Base-by-base conservation (phyloP, 441 rosid genomes). In the Adansonia rubrostipa region DNA sequence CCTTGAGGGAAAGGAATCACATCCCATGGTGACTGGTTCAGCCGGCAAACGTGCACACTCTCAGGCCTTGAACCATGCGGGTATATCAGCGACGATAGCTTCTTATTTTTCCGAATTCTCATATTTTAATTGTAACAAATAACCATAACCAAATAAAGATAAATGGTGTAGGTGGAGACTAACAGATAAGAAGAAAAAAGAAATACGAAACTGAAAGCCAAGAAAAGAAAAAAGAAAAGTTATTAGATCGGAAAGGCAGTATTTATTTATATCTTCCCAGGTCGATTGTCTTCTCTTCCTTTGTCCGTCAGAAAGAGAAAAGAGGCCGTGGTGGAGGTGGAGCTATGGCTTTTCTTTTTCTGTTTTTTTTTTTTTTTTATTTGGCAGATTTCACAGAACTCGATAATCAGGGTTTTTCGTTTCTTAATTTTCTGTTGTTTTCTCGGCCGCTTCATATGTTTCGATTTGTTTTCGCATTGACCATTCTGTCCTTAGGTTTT, bases 21-120 rank as follows among this genome's bases (percentile, higher is more conserved):
- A 92, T 95, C 99, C 99, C 99, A 93, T 10, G 98, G 96, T 40
- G 99, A 93, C 90, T 93, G 97, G 92, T 93, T 95, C 13, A 95
- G 90, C 81, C 83, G 91, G 85, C 99, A 93, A 14, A 85, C 85
- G 82, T 90, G 90, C 10, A 95, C 24, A 73, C 79, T 15, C 66
- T 70, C 67, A 82, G 86, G 66, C 85, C 75, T 79, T 17, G 93
- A 79, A 83, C 87, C 85, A 54, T 78, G 84, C 71, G 89, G 70
- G 80, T 74, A 76, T 66, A 82, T 73, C 78, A 85, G 63, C 74
- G 92, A 82, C 11, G 90, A 78, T 62, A 88, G 84, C 83, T 87
- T 89, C 48, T 85, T 87, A 94, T 92, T 90, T 91, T 92, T 95
- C 57, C 99, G 91, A 88, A 95, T 95, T 97, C 98, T 91, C 99